Evolutionary conservation across 116 monocot genomes (phyloP).

Genomic region (Phalaenopsis hybrid): DNA sequence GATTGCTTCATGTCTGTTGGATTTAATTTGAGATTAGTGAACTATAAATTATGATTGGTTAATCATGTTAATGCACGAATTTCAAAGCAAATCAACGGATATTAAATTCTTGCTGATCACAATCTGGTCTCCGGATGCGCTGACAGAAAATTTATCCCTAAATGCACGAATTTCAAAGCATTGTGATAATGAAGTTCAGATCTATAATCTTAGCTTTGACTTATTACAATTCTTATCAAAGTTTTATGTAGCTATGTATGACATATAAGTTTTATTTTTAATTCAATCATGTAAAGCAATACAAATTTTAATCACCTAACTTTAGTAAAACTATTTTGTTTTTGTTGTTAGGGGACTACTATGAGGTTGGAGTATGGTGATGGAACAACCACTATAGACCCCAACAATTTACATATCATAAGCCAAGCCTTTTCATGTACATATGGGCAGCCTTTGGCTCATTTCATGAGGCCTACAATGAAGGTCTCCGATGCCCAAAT

Average conservation of each 20-base stretch:
- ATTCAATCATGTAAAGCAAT: neutral
- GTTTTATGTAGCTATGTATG: neutral
- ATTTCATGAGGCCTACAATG: conserved; percentile 33
- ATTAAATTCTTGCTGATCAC: too few species aligned
- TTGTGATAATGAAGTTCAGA: too few species aligned
- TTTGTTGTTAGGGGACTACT: conserved; percentile 26
- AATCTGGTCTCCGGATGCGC: too few species aligned
- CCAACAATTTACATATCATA: conserved; percentile 23
- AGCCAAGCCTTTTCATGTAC: conserved; percentile 33
- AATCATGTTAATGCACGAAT: too few species aligned
- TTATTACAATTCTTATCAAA: too few species aligned
- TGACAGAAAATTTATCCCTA: too few species aligned
- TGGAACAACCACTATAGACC: conserved; percentile 27
- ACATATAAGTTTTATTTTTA: neutral
- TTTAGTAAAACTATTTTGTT: neutral
- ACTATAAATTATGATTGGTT: too few species aligned
- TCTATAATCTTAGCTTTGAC: too few species aligned
- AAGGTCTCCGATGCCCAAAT: conserved; percentile 34
- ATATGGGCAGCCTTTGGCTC: conserved; percentile 45
- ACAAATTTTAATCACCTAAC: neutral
- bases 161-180: too few species aligned
- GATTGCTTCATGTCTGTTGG: too few species aligned
- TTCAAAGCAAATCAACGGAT: too few species aligned
- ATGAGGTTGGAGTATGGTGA: conserved; percentile 51
- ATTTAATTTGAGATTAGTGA: too few species aligned